Evolutionary conservation across 169 alveolate genomes (phyloP).

Genomic region (Nephromyces sp.): DNA sequence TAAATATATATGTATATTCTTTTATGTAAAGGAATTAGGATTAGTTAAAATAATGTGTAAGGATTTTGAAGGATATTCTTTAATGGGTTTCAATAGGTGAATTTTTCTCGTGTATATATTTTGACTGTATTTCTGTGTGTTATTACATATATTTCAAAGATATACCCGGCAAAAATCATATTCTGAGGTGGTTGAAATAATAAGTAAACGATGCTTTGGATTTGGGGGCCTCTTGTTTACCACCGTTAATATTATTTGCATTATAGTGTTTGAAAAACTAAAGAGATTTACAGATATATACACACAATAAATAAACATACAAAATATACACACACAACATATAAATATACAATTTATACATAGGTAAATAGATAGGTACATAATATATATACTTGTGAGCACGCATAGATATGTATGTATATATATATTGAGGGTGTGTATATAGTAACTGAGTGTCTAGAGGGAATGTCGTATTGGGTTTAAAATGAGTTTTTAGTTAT

Average conservation of each 20-base stretch:
- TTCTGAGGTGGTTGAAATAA: conserved; percentile 93
- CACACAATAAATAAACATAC: too few species aligned
- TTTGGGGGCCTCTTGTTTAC: conserved; percentile 90
- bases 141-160: neutral
- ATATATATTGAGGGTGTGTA: too few species aligned
- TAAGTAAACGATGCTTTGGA: conserved; percentile 78
- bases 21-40: neutral
- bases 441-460: too few species aligned
- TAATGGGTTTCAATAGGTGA: too few species aligned
- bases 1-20: neutral
- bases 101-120: neutral
- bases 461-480: too few species aligned
- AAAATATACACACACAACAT: too few species aligned
- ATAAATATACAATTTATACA: too few species aligned
- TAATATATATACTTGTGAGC: too few species aligned
- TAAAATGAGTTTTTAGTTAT: too few species aligned
- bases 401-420: too few species aligned
- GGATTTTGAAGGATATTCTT: neutral
- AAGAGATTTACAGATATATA: too few species aligned
- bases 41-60: neutral
- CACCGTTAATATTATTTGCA: conserved; percentile 87
- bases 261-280: conserved; percentile 84
- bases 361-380: too few species aligned
- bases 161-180: conserved; percentile 57
- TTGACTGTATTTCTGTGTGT: neutral